These are phyloP conservation scores for Catharanthus roseus DNA, from an alignment of 257 asterid species.

Conservation along the genomic window DNA sequence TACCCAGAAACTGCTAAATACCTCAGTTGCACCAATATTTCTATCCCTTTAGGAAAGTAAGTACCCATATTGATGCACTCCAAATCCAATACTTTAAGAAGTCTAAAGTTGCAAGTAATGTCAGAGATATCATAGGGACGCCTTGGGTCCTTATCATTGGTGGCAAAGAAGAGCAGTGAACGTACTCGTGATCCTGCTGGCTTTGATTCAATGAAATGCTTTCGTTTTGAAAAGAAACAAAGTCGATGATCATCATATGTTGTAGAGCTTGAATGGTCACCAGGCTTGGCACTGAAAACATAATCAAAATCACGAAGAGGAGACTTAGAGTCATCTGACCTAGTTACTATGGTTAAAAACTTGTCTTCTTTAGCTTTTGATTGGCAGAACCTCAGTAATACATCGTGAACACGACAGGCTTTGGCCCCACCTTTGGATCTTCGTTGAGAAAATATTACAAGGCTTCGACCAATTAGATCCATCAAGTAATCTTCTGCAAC, in stretches of 20 bases:
- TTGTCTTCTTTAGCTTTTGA: not conserved
- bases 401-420: not conserved
- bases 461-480: not conserved
- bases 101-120: not conserved
- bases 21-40: not conserved
- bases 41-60: not conserved
- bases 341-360: not conserved
- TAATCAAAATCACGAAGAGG: not conserved
- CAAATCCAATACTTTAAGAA: conserved; percentile 1
- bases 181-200: no score
- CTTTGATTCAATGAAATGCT: no score
- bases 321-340: not conserved
- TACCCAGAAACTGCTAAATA: not conserved
- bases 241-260: not conserved
- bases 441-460: not conserved
- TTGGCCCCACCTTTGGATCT: not conserved
- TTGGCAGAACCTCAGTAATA: not conserved
- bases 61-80: not conserved
- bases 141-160: not conserved
- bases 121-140: not conserved
- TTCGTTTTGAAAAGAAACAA: no score
- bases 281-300: not conserved
- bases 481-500: not conserved
- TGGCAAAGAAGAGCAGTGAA: not conserved
- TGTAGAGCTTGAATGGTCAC: not conserved